Conservation (phyloP, 257 asterid species). For the Ligustrum vulgare region DNA sequence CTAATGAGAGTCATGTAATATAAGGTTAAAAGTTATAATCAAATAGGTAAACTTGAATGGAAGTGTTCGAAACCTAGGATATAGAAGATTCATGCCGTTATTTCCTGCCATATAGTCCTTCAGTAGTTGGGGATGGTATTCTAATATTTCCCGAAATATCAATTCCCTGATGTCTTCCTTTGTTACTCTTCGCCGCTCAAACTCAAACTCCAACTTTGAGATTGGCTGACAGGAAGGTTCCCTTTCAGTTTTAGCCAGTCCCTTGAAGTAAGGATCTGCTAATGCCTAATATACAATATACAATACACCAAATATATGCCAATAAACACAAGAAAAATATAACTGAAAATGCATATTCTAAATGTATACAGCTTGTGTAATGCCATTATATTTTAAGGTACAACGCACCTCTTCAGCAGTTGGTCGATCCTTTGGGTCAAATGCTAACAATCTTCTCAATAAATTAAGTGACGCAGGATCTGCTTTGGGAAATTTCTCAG, state of each 20-base stretch:
- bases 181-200: constrained; percentile 76
- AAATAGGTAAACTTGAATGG: constrained; percentile 8
- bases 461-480: constrained; percentile 20
- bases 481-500: constrained; percentile 24
- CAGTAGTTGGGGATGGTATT: constrained; percentile 87
- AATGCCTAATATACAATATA: constrained; percentile 64
- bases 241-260: constrained; percentile 80
- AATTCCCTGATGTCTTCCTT: constrained; percentile 86
- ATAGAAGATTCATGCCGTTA: constrained; percentile 68
- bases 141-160: constrained; percentile 81
- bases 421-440: constrained; percentile 24
- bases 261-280: constrained; percentile 90
- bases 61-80: constrained; percentile 67
- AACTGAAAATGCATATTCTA: background rate
- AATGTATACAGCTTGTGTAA: background rate
- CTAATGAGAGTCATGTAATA: constrained; percentile 6
- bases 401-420: constrained; percentile 18
- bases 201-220: constrained; percentile 92
- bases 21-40: constrained; percentile 6
- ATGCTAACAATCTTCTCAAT: constrained; percentile 17
- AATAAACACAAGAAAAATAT: background rate
- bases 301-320: constrained; percentile 8
- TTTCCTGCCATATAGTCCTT: constrained; percentile 79
- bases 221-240: constrained; percentile 91
- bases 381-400: background rate